phyloP scores from a whole-genome alignment of 768 basidiomycete species.

The Russula sp. region DNA sequence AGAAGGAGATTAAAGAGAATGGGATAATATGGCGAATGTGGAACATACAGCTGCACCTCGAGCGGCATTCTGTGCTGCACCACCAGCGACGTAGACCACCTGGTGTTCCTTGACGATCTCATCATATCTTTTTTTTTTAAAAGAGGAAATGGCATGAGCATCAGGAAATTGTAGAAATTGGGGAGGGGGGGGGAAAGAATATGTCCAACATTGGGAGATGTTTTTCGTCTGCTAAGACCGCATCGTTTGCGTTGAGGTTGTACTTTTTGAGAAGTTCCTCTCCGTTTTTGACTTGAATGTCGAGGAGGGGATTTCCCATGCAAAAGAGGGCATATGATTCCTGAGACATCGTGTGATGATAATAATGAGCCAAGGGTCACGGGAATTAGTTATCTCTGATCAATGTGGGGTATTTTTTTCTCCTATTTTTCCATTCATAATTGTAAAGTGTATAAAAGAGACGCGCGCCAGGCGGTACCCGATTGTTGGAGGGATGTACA shows the following conservation, averaged over 20 bases:
- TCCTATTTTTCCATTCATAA: too few species aligned
- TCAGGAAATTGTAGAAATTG: neutral
- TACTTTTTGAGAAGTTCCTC: slow-evolving; percentile 88
- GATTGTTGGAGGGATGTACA: too few species aligned
- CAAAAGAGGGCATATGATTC: slow-evolving; percentile 70
- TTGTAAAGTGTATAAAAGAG: too few species aligned
- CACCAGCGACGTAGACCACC: slow-evolving; percentile 92
- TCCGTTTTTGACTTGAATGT: slow-evolving; percentile 88
- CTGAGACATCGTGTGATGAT: slow-evolving; percentile 39
- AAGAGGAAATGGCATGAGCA: slow-evolving; percentile 2
- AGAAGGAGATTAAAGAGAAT: neutral
- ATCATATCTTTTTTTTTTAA: slow-evolving; percentile 61
- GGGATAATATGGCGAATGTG: slow-evolving; percentile 5
- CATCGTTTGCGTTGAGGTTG: slow-evolving; percentile 88
- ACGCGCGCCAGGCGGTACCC: too few species aligned
- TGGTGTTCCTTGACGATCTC: slow-evolving; percentile 74
- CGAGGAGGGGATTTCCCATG: slow-evolving; percentile 94
- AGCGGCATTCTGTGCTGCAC: slow-evolving; percentile 95
- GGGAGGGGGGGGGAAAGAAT: neutral
- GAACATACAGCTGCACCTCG: slow-evolving; percentile 87
- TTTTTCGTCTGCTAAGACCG: slow-evolving; percentile 89
- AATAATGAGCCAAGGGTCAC: neutral
- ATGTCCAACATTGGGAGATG: slow-evolving; percentile 74
- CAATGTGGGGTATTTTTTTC: neutral
- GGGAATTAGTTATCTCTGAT: neutral